Base-by-base conservation (phyloP, 768 basidiomycete species). In the Phlebiopsis flavidoalba region DNA sequence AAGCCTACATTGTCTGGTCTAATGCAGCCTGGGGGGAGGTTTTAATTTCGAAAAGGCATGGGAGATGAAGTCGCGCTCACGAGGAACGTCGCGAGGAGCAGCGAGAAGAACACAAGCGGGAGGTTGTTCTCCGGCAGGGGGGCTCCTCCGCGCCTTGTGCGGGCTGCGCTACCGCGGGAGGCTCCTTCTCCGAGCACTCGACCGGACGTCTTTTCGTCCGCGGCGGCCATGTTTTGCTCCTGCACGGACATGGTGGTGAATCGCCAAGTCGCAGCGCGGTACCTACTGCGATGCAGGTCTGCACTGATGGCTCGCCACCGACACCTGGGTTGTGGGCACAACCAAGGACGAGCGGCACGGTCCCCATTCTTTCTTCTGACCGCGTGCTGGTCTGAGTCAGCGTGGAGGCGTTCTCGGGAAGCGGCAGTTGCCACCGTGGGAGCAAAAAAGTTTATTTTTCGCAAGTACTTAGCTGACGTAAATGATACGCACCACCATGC, bases 1-100 rank as follows among this genome's bases (percentile, higher is more conserved):
- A 33, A 11, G 65, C 68, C 15, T 59, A 84, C 85, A 65, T 65
- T 12, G 64, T 65, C 74, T 87, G 84, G 67, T 87, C 86, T 45
- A 87, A 73, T 4, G 85, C 84, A 8, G 83, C 82, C 62, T 63
- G 12, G 15, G 33, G 1, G 12, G 33, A 8, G 49, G 5, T 24
- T 1, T 26, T 8, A 31, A 21, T 21, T 10, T 11, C 24, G 10
- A 24, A 7, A 31, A 51, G 3, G 12, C 5, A 7, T 19, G 19
- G 11, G 26, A n/a, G n/a, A 3, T 51, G 14, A 50, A 70, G 70
- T 0, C 6, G 26, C 6, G 67, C 61, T 22, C 66, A 66, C 61
- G 37, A 77, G 61, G 64, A 79, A 79, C 19, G 64, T 67, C 53
- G 63, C 66, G 47, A 69, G 68, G 76, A 78, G 79, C 33, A 79